A percentile compares a stretch with the other conserved stretches of the same genome.
phyloP scores from a whole-genome alignment of 768 basidiomycete species.

The Suillus weaverae region DNA sequence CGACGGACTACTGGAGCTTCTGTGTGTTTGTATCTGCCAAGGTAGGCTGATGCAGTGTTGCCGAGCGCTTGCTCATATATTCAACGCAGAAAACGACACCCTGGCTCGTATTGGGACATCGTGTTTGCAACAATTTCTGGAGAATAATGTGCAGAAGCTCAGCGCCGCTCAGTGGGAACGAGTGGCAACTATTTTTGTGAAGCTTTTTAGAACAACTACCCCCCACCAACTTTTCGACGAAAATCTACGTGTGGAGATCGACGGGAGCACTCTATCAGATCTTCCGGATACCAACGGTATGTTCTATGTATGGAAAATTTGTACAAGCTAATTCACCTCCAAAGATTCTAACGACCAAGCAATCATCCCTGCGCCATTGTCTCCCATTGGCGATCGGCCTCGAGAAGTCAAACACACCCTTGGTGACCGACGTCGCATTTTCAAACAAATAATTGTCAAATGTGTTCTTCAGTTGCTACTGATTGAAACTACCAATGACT shows the following conservation, averaged over 20 bases:
- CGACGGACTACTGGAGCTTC: slow-evolving; percentile 89
- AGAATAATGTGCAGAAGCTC: slow-evolving; percentile 88
- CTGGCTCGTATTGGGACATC: slow-evolving; percentile 97
- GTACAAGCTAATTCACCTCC: slow-evolving; percentile 13
- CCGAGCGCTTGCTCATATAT: slow-evolving; percentile 13
- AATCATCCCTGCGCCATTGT: slow-evolving; percentile 86
- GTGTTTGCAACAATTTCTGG: slow-evolving; percentile 93
- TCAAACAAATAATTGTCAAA: slow-evolving; percentile 99
- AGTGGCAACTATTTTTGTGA: slow-evolving; percentile 89
- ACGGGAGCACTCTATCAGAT: slow-evolving; percentile 51
- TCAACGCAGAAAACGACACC: slow-evolving; percentile 86
- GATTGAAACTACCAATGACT: slow-evolving; percentile 96
- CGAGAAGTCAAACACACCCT: slow-evolving; percentile 55
- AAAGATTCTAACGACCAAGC: slow-evolving; percentile 64
- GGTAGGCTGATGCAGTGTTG: slow-evolving; percentile 47
- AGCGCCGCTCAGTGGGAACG: slow-evolving; percentile 86
- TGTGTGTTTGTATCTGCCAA: slow-evolving; percentile 98
- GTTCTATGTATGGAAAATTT: background rate
- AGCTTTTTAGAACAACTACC: slow-evolving; percentile 96
- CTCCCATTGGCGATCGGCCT: slow-evolving; percentile 62
- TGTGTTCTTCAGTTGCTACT: slow-evolving; percentile 95
- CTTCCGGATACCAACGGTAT: slow-evolving; percentile 47
- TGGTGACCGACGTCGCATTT: slow-evolving; percentile 76
- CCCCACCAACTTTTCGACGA: slow-evolving; percentile 98
- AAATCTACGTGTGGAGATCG: slow-evolving; percentile 80